Evolutionary conservation across 352 stramenopile genomes (phyloP), one percentile per base, ranked within the genome.

Genomic region (Pythium oligandrum): DNA sequence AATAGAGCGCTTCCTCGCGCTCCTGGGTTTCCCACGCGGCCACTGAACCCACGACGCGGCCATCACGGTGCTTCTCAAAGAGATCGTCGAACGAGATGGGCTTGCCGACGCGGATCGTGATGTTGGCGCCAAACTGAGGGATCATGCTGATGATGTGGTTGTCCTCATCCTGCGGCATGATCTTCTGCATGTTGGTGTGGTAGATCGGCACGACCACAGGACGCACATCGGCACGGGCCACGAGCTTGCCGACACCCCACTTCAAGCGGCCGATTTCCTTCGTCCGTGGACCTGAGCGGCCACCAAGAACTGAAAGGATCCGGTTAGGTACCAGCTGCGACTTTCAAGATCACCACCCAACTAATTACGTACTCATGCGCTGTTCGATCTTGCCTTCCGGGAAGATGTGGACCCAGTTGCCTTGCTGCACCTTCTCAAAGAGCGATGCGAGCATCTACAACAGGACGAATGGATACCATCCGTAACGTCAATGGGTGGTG

Each of bases 341-440:
- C 38, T 12, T 42, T 33, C 36, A 55, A 40, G 2, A 39, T 2
- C 5, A 26, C n/a, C 30, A 36, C 4, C 8, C 30, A 51, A 9
- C 9, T 26, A 35, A 6, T 8, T 36, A 51, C 61, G 44, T 57
- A 93, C 83, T 32, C 46, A 77, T 69, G 39, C 63, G 42, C 61
- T 93, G 83, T 5, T 81, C 76, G 55, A 93, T 91, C 54, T 90
- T 88, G 51, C 86, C 86, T 68, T 96, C 86, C 0, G 86, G 86
- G 51, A 93, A 96, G 53, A 96, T 85, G 61, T 96, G 86, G 3
- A 96, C 78, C 86, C 86, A 96, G 12, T 80, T 54, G 10, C 86
- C 86, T 7, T 78, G 50, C 47, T 91, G 70, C 17, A 91, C 73
- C 51, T 91, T 89, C 42, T 96, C 63, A 47, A 92, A 93, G 48